A percentile compares a stretch with the other conserved stretches of the same genome.
These are phyloP conservation scores for Sanghuangporus weigelae DNA, from an alignment of 1,284 basidiomycete species.

Conservation along the genomic window DNA sequence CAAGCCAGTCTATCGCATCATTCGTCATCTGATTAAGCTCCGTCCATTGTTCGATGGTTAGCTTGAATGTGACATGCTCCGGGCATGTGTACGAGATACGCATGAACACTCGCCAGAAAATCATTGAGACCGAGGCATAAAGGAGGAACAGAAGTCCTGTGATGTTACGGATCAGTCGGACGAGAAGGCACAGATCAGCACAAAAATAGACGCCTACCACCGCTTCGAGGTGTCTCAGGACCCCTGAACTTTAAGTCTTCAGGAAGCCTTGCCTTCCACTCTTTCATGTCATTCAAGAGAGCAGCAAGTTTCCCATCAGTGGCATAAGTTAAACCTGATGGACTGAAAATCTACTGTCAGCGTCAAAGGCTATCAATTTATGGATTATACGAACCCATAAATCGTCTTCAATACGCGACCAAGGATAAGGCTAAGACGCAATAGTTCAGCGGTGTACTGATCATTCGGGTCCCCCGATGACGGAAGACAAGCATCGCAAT, in stretches of 20 bases:
- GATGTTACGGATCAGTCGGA: constrained; percentile 1
- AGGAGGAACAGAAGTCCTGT: constrained; percentile 79
- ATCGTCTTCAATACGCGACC: constrained; percentile 89
- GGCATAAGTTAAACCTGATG: constrained; percentile 78
- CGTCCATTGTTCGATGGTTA: constrained; percentile 79
- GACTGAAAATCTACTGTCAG: constrained; percentile 40
- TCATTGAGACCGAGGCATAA: constrained; percentile 84
- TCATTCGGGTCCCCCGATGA: constrained; percentile 69
- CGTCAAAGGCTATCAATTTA: background rate
- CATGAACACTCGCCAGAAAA: constrained; percentile 94
- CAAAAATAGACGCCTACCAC: constrained; percentile 45
- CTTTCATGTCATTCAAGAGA: constrained; percentile 70
- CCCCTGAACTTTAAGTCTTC: constrained; percentile 72
- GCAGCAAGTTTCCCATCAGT: constrained; percentile 72
- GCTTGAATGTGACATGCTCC: constrained; percentile 76
- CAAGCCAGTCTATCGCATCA: constrained; percentile 87
- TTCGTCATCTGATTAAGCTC: constrained; percentile 67
- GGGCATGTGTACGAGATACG: constrained; percentile 86
- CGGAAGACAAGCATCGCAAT: constrained; percentile 88
- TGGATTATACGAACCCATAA: constrained; percentile 55
- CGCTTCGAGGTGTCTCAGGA: constrained; percentile 49
- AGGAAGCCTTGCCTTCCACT: constrained; percentile 74
- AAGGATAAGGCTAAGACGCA: constrained; percentile 81
- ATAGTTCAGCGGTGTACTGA: constrained; percentile 79
- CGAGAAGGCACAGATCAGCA: background rate